phyloP scores from a whole-genome alignment of 2,329 filamentous ascomycete genomes.

The Fusarium tuaranense region DNA sequence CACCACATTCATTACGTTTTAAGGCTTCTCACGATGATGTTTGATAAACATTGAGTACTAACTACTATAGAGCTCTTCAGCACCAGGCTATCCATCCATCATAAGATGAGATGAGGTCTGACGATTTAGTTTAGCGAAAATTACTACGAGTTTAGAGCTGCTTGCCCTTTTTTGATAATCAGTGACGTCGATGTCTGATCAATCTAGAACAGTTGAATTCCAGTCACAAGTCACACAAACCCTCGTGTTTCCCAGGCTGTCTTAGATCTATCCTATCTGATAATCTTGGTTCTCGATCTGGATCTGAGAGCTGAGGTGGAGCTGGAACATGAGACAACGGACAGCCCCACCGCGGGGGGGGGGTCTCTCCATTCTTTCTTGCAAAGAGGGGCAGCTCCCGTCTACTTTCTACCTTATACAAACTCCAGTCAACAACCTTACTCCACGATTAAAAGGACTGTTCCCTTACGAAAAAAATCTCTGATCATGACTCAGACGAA shows the following conservation, averaged over 20 bases:
- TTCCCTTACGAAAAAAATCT: neutral
- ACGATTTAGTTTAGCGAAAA: slow-evolving; percentile 36
- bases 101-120: slow-evolving; percentile 13
- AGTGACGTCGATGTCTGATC: neutral
- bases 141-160: slow-evolving; percentile 15
- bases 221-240: slow-evolving; percentile 8
- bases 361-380: slow-evolving; percentile 10
- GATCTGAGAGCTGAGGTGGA: slow-evolving; percentile 12
- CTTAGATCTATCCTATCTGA: slow-evolving; percentile 9
- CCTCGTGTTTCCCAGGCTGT: slow-evolving; percentile 1
- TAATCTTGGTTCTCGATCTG: slow-evolving; percentile 1
- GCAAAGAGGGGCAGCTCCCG: slow-evolving; percentile 21
- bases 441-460: neutral
- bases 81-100: slow-evolving; percentile 9
- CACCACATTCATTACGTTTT: slow-evolving; percentile 29
- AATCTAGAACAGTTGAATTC: slow-evolving; percentile 11
- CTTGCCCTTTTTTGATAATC: neutral
- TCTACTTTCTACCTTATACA: neutral
- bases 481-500: neutral
- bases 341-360: slow-evolving; percentile 29
- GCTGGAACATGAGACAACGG: slow-evolving; percentile 2
- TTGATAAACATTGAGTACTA: slow-evolving; percentile 24
- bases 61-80: slow-evolving; percentile 35
- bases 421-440: neutral
- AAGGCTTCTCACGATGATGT: slow-evolving; percentile 34